Evolutionary conservation across 176 grass and related monocot species (phyloP).

Genomic region (Zea luxurians): DNA sequence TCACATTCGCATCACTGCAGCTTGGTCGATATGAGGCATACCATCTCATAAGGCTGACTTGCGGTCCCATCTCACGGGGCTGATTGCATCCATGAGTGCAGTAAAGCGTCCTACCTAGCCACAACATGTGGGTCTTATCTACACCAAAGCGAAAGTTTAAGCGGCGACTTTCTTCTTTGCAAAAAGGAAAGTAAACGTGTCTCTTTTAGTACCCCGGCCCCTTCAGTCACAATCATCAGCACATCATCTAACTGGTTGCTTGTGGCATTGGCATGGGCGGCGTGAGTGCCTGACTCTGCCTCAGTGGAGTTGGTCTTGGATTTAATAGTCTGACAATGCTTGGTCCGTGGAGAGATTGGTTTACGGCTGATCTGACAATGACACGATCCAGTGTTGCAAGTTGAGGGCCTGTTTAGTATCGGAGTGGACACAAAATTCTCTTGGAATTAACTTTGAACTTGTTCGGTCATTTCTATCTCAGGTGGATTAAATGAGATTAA

Average conservation of each 20-base stretch:
- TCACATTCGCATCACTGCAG: neutral
- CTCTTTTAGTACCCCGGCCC: slow-evolving; percentile 32
- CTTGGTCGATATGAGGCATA: slow-evolving; percentile 1
- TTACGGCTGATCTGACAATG: neutral
- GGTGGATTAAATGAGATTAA: no score
- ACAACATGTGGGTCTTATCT: neutral
- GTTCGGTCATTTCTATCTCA: no score
- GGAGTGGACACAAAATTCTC: neutral
- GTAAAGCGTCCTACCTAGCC: slow-evolving; percentile 15
- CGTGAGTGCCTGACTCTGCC: neutral
- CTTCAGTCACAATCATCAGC: slow-evolving; percentile 32
- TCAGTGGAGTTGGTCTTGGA: neutral
- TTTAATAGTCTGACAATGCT: neutral
- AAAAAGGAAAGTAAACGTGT: slow-evolving; percentile 23
- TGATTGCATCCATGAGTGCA: slow-evolving; percentile 33
- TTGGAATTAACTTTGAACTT: no score
- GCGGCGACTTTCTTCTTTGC: slow-evolving; percentile 31
- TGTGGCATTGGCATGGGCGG: neutral
- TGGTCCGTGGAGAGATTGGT: neutral
- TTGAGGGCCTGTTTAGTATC: neutral
- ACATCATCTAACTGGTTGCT: slow-evolving; percentile 26
- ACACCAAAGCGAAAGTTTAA: slow-evolving; percentile 27
- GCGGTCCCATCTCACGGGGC: neutral
- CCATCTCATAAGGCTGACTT: slow-evolving; percentile 4
- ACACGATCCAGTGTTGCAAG: neutral